Evolutionary conservation across 305 asterid species (phyloP).

Genomic region (Nicotiana rustica): DNA sequence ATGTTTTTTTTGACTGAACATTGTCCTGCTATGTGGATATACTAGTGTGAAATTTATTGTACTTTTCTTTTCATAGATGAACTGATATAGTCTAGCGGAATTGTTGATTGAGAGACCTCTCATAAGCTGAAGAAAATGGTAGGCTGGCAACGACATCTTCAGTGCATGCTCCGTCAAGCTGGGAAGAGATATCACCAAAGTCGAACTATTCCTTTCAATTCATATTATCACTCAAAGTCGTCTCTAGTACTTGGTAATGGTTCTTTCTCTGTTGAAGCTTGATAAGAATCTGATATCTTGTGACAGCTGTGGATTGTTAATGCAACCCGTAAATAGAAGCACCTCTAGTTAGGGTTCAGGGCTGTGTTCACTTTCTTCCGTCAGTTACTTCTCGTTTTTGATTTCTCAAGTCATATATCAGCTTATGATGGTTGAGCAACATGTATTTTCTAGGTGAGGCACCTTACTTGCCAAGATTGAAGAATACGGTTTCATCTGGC

Average conservation of each 20-base stretch:
- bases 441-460: slow-evolving; percentile 59
- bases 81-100: not conserved
- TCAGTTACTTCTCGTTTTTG: not conserved
- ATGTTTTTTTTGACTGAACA: too few species aligned
- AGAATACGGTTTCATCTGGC: slow-evolving; percentile 50
- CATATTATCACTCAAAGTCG: slow-evolving; percentile 60
- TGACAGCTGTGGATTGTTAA: not conserved
- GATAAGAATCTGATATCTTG: too few species aligned
- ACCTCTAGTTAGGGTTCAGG: not conserved
- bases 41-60: not conserved
- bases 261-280: not conserved
- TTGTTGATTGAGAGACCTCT: slow-evolving; percentile 4
- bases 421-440: slow-evolving; percentile 31
- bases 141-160: slow-evolving; percentile 79
- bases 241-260: slow-evolving; percentile 61
- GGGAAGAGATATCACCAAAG: slow-evolving; percentile 61
- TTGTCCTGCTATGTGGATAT: too few species aligned
- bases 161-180: slow-evolving; percentile 62
- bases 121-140: slow-evolving; percentile 50
- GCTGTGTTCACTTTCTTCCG: not conserved
- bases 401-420: slow-evolving; percentile 27
- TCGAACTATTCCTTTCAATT: slow-evolving; percentile 49
- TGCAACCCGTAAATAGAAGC: not conserved
- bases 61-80: not conserved
- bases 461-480: slow-evolving; percentile 47